A percentile compares a stretch with the other conserved stretches of the same genome.
Evolutionary conservation across 768 basidiomycete genomes (phyloP).

Genomic region (Tylopilus sp.): DNA sequence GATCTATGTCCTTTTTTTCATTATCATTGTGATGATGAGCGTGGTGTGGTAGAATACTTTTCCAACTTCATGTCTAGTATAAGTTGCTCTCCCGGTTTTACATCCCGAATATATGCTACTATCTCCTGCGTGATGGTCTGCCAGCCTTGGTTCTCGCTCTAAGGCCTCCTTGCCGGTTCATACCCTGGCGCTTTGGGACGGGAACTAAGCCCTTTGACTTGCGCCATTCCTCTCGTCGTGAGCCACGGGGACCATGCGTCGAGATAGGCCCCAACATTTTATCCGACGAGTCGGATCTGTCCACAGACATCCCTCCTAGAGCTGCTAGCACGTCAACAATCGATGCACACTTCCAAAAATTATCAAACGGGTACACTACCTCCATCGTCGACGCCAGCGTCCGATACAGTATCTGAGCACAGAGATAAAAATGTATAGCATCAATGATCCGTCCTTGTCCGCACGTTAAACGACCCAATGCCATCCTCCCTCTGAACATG

Average conservation of each 20-base stretch:
- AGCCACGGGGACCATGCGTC: constrained; percentile 76
- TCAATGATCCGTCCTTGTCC: constrained; percentile 12
- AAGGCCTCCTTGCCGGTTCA: constrained; percentile 65
- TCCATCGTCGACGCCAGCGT: constrained; percentile 10
- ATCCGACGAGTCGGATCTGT: constrained; percentile 30
- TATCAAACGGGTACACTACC: constrained; percentile 14
- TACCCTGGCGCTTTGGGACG: constrained; percentile 45
- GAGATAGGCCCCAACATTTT: constrained; percentile 48
- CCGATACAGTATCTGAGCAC: constrained; percentile 14
- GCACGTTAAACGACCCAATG: neutral
- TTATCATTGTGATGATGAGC: neutral
- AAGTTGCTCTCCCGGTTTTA: no score
- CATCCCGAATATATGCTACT: constrained; percentile 15
- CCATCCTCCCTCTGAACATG: neutral
- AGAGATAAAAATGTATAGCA: constrained; percentile 5
- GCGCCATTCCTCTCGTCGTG: constrained; percentile 81
- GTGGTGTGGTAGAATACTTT: constrained; percentile 14
- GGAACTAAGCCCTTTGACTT: constrained; percentile 69
- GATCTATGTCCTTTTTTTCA: neutral
- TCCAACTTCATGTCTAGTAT: constrained; percentile 4
- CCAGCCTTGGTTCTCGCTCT: constrained; percentile 66
- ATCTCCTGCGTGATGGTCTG: constrained; percentile 67
- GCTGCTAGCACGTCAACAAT: neutral
- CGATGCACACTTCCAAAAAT: neutral
- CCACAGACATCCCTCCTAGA: constrained; percentile 54